Conservation (phyloP, 2,329 filamentous ascomycete species). For the Fusarium anguioides region DNA sequence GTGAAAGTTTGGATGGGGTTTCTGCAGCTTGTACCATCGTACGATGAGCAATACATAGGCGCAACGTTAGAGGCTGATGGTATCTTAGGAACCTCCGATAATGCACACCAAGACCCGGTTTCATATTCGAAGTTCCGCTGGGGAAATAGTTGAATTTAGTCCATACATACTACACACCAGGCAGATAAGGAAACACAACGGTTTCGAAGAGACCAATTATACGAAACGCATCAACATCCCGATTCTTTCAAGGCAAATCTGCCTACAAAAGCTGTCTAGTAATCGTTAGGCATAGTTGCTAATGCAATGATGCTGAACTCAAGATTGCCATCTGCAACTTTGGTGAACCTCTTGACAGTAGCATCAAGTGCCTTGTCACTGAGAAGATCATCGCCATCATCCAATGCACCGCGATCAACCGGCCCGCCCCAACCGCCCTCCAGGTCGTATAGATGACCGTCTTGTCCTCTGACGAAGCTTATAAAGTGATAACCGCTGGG, state of each 20-base stretch:
- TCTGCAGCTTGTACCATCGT: background rate
- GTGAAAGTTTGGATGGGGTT: background rate
- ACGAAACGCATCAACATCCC: background rate
- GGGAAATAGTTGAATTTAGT: background rate
- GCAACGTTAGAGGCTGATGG: too few relatives aligned
- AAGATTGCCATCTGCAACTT: slow-evolving; percentile 49
- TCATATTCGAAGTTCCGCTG: background rate
- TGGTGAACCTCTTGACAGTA: slow-evolving; percentile 60
- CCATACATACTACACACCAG: background rate
- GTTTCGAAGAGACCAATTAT: background rate
- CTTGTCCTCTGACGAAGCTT: slow-evolving; percentile 77
- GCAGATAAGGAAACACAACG: background rate
- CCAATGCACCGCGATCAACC: slow-evolving; percentile 70
- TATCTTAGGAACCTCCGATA: background rate
- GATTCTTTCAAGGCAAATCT: background rate
- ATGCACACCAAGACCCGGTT: background rate
- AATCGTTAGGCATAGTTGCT: slow-evolving; percentile 38
- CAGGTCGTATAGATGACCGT: slow-evolving; percentile 79
- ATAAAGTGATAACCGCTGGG: slow-evolving; percentile 81
- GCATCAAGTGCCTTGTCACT: slow-evolving; percentile 75
- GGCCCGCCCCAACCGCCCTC: slow-evolving; percentile 81
- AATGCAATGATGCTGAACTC: slow-evolving; percentile 56
- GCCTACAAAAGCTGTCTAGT: background rate
- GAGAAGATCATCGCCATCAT: slow-evolving; percentile 69
- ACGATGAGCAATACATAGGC: background rate